These are phyloP conservation scores for Heterobasidion occidentale DNA, from an alignment of 1,284 basidiomycete genomes.

Conservation along the genomic window DNA sequence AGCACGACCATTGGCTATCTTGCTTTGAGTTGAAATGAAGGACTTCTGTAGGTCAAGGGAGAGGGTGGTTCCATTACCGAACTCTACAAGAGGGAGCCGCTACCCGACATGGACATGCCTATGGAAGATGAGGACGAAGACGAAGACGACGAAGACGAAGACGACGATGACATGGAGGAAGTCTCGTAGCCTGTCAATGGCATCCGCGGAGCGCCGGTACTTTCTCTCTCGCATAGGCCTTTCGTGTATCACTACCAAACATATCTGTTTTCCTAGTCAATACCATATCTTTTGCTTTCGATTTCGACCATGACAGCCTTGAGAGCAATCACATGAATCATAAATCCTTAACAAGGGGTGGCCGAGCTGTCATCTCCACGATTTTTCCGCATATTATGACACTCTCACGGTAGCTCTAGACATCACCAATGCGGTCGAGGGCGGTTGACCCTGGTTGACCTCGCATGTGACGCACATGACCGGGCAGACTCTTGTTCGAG, in stretches of 20 bases:
- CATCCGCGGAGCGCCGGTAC: background rate
- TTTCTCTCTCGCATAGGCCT: background rate
- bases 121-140: conserved; percentile 27
- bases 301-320: too few species aligned
- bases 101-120: conserved; percentile 21
- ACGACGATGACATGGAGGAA: conserved; percentile 41
- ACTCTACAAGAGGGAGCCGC: conserved; percentile 18
- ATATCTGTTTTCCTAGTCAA: background rate
- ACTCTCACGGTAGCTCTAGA: too few species aligned
- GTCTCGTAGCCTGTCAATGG: conserved; percentile 19
- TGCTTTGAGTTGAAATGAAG: background rate
- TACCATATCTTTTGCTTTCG: background rate
- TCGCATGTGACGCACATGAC: too few species aligned
- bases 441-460: too few species aligned
- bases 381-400: too few species aligned
- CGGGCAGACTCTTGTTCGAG: too few species aligned
- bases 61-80: conserved; percentile 38
- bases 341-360: background rate
- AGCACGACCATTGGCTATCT: conserved; percentile 16
- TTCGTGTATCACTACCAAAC: background rate
- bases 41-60: conserved; percentile 37
- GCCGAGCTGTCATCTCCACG: background rate
- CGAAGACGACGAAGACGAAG: conserved; percentile 30
- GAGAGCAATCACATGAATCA: background rate
- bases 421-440: too few species aligned